Evolutionary conservation across 306 rosid species (phyloP).

Genomic region (Delonix regia): DNA sequence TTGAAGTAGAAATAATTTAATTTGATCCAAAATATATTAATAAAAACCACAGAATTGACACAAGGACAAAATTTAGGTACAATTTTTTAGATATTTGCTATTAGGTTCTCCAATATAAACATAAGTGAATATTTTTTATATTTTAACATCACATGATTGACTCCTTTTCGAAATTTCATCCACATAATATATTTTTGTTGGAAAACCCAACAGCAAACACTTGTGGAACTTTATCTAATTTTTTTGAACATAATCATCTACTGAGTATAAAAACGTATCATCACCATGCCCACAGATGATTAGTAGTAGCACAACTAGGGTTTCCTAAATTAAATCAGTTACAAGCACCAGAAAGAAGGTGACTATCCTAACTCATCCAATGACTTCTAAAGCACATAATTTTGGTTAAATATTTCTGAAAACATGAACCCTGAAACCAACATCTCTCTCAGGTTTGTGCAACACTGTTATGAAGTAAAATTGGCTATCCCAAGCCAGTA

Average conservation of each 20-base stretch:
- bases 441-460: not conserved
- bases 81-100: not conserved
- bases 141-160: not conserved
- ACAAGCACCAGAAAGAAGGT: not conserved
- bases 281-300: not conserved
- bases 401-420: not conserved
- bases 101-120: not conserved
- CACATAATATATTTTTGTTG: not conserved
- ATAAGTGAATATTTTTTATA: not conserved
- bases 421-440: not conserved
- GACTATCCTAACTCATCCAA: conserved; percentile 3
- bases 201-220: not conserved
- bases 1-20: conserved; percentile 7
- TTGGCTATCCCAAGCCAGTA: conserved; percentile 24
- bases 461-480: not conserved
- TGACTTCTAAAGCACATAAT: not conserved
- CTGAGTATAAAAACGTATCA: not conserved
- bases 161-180: not conserved
- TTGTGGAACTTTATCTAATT: not conserved
- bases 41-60: conserved; percentile 8
- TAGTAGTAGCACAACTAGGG: not conserved
- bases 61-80: not conserved
- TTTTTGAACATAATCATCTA: not conserved
- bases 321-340: not conserved
- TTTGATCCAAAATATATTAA: conserved; percentile 27